Conservation (phyloP, 148 eudicot genomes). For the Camellia japonica region DNA sequence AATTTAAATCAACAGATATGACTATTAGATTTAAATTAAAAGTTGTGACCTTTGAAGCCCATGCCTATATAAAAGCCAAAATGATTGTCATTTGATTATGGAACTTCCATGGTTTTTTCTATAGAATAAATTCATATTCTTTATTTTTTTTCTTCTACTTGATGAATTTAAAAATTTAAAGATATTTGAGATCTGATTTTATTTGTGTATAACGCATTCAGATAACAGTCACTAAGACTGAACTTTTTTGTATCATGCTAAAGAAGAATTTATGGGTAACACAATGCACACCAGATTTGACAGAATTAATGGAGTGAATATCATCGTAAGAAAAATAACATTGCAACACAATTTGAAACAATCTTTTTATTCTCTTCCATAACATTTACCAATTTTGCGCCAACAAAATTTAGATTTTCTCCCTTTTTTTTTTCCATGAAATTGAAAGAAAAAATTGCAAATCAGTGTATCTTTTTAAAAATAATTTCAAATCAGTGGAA, state of each 20-base stretch:
- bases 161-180: too few relatives aligned
- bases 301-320: too few relatives aligned
- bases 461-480: background rate
- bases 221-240: too few relatives aligned
- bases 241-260: background rate
- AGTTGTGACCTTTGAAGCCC: background rate
- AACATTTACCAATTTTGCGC: background rate
- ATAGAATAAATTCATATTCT: background rate
- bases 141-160: too few relatives aligned
- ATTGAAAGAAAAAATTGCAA: too few relatives aligned
- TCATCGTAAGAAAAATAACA: too few relatives aligned
- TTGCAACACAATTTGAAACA: too few relatives aligned
- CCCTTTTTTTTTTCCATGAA: background rate
- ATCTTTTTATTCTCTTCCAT: background rate
- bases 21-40: too few relatives aligned
- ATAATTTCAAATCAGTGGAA: background rate
- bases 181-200: background rate
- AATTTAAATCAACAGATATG: too few relatives aligned
- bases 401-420: background rate
- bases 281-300: background rate
- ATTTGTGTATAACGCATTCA: too few relatives aligned
- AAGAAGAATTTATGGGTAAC: background rate
- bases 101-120: too few relatives aligned
- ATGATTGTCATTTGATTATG: background rate
- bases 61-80: background rate